These are phyloP conservation scores for Ustilago hordei DNA, from an alignment of 1,284 basidiomycete species.

Conservation along the genomic window DNA sequence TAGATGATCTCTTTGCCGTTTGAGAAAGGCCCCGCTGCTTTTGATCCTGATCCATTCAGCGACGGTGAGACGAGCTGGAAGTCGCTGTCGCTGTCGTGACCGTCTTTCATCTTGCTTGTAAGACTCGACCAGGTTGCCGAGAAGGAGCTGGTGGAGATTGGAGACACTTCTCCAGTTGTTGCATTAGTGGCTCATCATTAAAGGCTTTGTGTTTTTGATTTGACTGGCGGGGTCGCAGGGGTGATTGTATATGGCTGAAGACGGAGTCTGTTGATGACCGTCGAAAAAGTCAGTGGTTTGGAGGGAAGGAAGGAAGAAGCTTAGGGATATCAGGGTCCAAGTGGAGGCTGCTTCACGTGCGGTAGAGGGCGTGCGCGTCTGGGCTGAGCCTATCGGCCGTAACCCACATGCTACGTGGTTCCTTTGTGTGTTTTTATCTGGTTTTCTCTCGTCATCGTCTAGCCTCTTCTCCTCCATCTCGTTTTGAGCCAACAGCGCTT, in stretches of 20 bases:
- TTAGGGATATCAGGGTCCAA: slow-evolving; percentile 8
- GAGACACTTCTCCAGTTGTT: background rate
- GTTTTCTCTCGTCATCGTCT: no score
- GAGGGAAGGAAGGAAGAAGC: background rate
- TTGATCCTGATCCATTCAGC: background rate
- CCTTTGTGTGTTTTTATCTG: no score
- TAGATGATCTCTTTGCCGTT: slow-evolving; percentile 32
- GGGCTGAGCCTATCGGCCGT: no score
- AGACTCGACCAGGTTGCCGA: background rate
- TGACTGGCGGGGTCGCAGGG: background rate
- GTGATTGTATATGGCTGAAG: background rate
- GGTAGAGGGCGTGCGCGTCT: no score
- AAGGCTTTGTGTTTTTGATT: background rate
- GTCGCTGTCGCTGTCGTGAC: slow-evolving; percentile 18
- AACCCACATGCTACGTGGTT: no score
- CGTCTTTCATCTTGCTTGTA: slow-evolving; percentile 12
- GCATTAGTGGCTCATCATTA: background rate
- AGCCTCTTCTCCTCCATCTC: no score
- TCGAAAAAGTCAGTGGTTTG: background rate
- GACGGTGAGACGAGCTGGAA: slow-evolving; percentile 21
- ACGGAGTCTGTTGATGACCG: background rate
- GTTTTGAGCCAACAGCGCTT: no score
- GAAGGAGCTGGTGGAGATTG: background rate
- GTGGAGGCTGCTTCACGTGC: no score
- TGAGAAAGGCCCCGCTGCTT: background rate